Conservation (phyloP, 352 stramenopile genomes). For the Phytopythium oedochilum region DNA sequence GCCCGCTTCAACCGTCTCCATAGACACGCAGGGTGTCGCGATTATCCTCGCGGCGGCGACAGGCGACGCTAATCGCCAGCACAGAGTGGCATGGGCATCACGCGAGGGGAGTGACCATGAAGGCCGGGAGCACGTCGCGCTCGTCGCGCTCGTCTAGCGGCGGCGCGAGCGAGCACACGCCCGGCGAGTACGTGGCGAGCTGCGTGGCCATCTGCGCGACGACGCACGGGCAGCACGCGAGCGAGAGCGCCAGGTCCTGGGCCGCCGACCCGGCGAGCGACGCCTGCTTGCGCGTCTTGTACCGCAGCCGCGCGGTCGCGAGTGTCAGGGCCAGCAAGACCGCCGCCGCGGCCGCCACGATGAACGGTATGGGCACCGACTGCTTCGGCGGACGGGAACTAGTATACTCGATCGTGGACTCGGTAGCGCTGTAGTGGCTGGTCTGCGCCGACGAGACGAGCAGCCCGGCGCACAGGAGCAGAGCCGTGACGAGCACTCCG, state of each 20-base stretch:
- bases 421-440: too few species aligned
- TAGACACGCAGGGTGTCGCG: too few species aligned
- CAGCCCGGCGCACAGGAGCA: conserved; percentile 25
- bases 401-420: too few species aligned
- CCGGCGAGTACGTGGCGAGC: conserved; percentile 46
- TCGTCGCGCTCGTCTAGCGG: background rate
- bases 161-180: conserved; percentile 31
- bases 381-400: background rate
- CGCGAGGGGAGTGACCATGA: background rate
- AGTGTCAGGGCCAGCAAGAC: conserved; percentile 8
- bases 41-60: background rate
- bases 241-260: conserved; percentile 12
- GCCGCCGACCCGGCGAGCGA: conserved; percentile 28
- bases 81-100: background rate
- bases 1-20: too few species aligned
- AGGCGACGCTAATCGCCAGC: too few species aligned
- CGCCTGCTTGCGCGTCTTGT: conserved; percentile 27
- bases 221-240: conserved; percentile 34
- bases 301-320: conserved; percentile 24
- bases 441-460: conserved; percentile 22
- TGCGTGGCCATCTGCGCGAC: conserved; percentile 58
- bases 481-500: conserved; percentile 21
- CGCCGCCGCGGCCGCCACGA: conserved; percentile 12
- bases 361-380: conserved; percentile 7
- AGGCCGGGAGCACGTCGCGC: conserved; percentile 18